Base-by-base conservation (phyloP, 352 stramenopile species). In the Phytophthora megakarya region DNA sequence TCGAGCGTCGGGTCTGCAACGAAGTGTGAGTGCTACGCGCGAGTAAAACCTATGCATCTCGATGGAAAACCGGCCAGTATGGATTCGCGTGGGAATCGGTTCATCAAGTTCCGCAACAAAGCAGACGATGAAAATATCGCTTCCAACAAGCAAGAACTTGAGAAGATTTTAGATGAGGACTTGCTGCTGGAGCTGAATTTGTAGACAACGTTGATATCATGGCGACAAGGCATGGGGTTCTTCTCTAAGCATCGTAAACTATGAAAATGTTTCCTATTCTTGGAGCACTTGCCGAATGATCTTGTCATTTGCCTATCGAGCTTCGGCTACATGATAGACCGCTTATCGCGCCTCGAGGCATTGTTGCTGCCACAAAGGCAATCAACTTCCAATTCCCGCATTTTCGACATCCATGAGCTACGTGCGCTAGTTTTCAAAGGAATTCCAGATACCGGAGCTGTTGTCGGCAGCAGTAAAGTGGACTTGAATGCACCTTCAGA, bases 341-440 rank as follows among this genome's bases (percentile, higher is more conserved):
- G 38, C 28, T 40, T 65, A 37, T 18, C 52, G 26, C 52, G 40
- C 9, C 30, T 73, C 13, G 26, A 40, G 33, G 45, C 43, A 12
- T 12, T 73, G 22, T 48, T 73, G 25, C 23, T 54, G 26, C 52
- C 59, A 51, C 30, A 52, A 15, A n/a, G 5, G n/a, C 30, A 11
- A 3, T 18, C 50, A 13, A 16, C 19, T 11, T 42, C 13, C 42
- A 7, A 9, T 16, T 15, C 13, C 8, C 11, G 21, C 42, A 39
- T 5, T 15, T 61, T 80, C 18, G 19, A 68, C 11, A 7, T 78
- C n/a, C 65, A 76, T 8, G 47, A 67, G 21, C 30, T 78, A 11
- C 59, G 63, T 16, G 38, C 49, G 0, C 30, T 79, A 4, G 51
- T 70, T 5, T 77, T 65, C 40, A 52, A 30, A 23, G 57, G 57